Evolutionary conservation across 768 basidiomycete species (phyloP).

Genomic region (Rhizopogon vesiculosus): DNA sequence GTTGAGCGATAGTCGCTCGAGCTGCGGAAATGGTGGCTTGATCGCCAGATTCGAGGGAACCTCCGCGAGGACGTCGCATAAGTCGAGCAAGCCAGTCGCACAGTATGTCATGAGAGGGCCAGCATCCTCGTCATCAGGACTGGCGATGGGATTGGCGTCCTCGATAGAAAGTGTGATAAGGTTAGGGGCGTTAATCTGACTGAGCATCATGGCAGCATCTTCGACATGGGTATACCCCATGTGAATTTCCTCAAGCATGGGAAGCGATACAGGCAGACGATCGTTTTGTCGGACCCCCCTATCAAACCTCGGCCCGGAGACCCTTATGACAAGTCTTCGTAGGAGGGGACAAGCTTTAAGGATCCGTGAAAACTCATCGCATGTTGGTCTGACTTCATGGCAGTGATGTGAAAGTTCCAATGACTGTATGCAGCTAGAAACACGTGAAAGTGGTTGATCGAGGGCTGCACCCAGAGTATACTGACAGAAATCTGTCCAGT

Average conservation of each 20-base stretch:
- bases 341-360: slow-evolving; percentile 38
- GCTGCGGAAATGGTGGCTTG: slow-evolving; percentile 29
- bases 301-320: slow-evolving; percentile 37
- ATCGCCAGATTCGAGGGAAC: not conserved
- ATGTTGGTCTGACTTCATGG: slow-evolving; percentile 48
- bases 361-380: slow-evolving; percentile 38
- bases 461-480: slow-evolving; percentile 6
- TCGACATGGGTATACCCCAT: slow-evolving; percentile 40
- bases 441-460: not conserved
- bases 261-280: slow-evolving; percentile 30
- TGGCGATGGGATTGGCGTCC: slow-evolving; percentile 40
- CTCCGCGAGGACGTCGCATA: not conserved
- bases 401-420: slow-evolving; percentile 53
- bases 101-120: slow-evolving; percentile 27
- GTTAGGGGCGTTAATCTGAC: slow-evolving; percentile 36
- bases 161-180: slow-evolving; percentile 36
- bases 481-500: slow-evolving; percentile 42
- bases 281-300: slow-evolving; percentile 13
- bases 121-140: slow-evolving; percentile 36
- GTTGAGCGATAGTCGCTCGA: slow-evolving; percentile 31
- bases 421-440: slow-evolving; percentile 23
- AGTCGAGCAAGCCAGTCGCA: slow-evolving; percentile 21
- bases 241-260: slow-evolving; percentile 31
- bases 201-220: slow-evolving; percentile 36
- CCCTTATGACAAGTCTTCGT: slow-evolving; percentile 38